These are phyloP conservation scores for Brassica cretica DNA, from an alignment of 345 rosid species.

Conservation along the genomic window DNA sequence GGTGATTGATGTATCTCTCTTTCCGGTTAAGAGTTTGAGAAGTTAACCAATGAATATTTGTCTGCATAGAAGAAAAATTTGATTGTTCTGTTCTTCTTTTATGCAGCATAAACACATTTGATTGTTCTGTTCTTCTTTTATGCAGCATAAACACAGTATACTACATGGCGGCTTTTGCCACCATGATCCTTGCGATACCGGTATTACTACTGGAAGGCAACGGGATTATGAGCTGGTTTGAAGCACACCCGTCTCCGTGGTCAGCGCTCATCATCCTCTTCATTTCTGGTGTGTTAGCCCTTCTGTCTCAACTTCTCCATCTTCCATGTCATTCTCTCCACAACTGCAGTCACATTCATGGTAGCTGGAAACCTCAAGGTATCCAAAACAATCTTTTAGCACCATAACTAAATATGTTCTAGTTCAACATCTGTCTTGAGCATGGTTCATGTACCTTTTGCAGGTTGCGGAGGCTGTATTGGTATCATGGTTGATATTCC, in stretches of 20 bases:
- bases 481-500: constrained; percentile 92
- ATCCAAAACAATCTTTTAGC: constrained; percentile 40
- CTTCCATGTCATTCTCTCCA: constrained; percentile 97
- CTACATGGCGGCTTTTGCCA: constrained; percentile 99
- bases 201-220: constrained; percentile 84
- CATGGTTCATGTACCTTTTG: constrained; percentile 6
- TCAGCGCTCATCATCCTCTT: constrained; percentile 77
- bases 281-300: constrained; percentile 91
- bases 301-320: constrained; percentile 98
- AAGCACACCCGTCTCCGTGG: constrained; percentile 54
- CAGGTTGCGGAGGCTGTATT: constrained; percentile 97
- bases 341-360: constrained; percentile 97
- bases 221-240: constrained; percentile 81
- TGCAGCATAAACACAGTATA: constrained; percentile 93
- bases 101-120: constrained; percentile 73
- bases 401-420: not conserved
- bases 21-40: not conserved
- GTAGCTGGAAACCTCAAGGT: constrained; percentile 99
- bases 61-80: not conserved
- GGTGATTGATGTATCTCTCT: not conserved
- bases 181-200: constrained; percentile 87
- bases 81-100: constrained; percentile 7
- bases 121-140: constrained; percentile 6
- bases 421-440: not conserved
- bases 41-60: not conserved